Evolutionary conservation across 2,329 filamentous ascomycete species (phyloP).

Genomic region (Aspergillus unguis): DNA sequence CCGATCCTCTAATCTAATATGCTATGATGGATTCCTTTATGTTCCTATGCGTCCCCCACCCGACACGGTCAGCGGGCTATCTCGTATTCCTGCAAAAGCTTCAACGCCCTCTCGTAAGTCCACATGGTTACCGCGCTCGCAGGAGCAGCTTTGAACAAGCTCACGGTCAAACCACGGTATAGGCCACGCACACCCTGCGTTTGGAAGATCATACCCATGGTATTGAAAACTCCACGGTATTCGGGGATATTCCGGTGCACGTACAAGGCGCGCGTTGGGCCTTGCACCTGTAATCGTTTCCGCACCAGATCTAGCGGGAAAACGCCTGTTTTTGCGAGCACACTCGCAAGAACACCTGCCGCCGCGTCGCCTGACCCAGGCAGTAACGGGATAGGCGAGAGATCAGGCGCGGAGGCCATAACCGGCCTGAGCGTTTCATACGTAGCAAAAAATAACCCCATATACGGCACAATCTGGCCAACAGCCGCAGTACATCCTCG

Average conservation of each 20-base stretch:
- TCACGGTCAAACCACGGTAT: constrained; percentile 84
- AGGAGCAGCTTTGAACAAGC: constrained; percentile 90
- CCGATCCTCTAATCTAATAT: background rate
- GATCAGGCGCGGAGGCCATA: constrained; percentile 41
- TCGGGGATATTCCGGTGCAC: constrained; percentile 84
- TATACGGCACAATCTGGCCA: constrained; percentile 87
- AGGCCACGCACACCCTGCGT: constrained; percentile 75
- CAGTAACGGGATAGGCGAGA: constrained; percentile 43
- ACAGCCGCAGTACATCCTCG: constrained; percentile 78
- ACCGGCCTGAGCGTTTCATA: constrained; percentile 74
- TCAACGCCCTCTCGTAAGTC: constrained; percentile 80
- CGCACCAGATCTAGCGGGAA: constrained; percentile 91
- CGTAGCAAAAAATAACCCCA: constrained; percentile 90
- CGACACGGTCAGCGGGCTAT: constrained; percentile 14
- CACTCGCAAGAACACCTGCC: constrained; percentile 74
- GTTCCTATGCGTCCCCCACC: constrained; percentile 3
- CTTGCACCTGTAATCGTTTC: constrained; percentile 93
- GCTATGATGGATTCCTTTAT: background rate
- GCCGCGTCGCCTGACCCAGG: constrained; percentile 79
- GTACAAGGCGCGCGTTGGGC: constrained; percentile 74
- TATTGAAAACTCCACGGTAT: constrained; percentile 66
- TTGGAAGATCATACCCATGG: constrained; percentile 64
- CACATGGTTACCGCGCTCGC: constrained; percentile 89
- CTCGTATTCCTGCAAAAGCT: constrained; percentile 49
- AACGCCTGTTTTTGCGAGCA: constrained; percentile 81